Conservation (phyloP, 192 early-diverging fungal species). For the Chytriomyces confervae region DNA sequence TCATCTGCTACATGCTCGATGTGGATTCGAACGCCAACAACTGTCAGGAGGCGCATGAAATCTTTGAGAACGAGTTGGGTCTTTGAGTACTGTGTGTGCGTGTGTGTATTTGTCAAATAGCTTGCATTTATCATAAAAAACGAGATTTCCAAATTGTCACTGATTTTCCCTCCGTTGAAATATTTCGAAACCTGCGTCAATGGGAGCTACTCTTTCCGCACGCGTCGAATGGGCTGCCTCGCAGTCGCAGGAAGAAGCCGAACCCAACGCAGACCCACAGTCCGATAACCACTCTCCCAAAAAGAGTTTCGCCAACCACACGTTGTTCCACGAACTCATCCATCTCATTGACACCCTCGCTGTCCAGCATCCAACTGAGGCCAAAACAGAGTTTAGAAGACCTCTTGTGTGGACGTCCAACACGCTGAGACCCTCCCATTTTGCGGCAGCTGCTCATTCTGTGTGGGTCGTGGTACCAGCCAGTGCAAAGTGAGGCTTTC, state of each 20-base stretch:
- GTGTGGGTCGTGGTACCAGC: constrained; percentile 29
- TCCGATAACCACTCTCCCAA: constrained; percentile 21
- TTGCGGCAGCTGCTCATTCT: constrained; percentile 18
- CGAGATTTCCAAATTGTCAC: constrained; percentile 1
- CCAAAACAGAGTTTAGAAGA: constrained; percentile 55
- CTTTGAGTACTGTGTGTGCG: neutral
- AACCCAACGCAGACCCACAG: neutral
- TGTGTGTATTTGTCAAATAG: neutral
- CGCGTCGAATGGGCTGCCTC: constrained; percentile 37
- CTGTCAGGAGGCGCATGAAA: constrained; percentile 51
- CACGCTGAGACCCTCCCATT: constrained; percentile 41
- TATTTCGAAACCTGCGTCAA: constrained; percentile 16
- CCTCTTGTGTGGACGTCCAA: constrained; percentile 50
- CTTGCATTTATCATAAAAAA: neutral
- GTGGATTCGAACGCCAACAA: constrained; percentile 61
- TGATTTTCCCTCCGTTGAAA: neutral
- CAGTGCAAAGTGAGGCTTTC: constrained; percentile 29
- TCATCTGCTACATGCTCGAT: constrained; percentile 83
- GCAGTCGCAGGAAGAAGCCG: neutral
- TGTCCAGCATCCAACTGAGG: constrained; percentile 48
- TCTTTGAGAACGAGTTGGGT: constrained; percentile 42
- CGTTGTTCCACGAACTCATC: constrained; percentile 54
- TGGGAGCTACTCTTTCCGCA: constrained; percentile 56
- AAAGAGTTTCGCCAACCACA: constrained; percentile 54
- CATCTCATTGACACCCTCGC: constrained; percentile 54